phyloP scores from a whole-genome alignment of 23 red algal species.

The Rhodosorus marinus region DNA sequence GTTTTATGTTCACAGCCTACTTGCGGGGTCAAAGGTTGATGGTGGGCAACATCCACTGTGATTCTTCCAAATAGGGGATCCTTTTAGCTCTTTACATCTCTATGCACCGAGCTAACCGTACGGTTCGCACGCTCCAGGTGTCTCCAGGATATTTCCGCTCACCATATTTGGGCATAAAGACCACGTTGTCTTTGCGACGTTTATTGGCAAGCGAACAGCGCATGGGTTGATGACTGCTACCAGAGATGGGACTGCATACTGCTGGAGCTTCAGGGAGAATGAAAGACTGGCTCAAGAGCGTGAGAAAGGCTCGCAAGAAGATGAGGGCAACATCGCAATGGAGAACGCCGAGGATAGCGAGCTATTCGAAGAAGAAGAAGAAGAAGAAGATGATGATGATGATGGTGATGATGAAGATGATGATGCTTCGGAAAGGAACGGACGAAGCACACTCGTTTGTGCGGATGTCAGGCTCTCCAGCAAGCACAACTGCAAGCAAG shows the following conservation, averaged over 20 bases:
- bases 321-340: background rate
- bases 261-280: constrained; percentile 36
- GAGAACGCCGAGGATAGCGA: constrained; percentile 23
- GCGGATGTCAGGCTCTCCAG: background rate
- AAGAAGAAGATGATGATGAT: constrained; percentile 40
- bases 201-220: constrained; percentile 16
- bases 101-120: background rate
- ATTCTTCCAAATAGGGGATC: background rate
- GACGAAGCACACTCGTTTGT: background rate
- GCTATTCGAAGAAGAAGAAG: constrained; percentile 14
- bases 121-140: background rate
- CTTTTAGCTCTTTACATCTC: background rate
- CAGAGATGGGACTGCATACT: constrained; percentile 31
- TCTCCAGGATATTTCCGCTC: background rate
- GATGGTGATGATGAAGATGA: constrained; percentile 5
- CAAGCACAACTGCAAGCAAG: constrained; percentile 1
- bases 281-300: background rate
- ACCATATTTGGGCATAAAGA: constrained; percentile 28
- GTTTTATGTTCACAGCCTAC: background rate
- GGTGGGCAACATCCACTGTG: background rate
- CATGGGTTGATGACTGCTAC: constrained; percentile 30
- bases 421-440: constrained; percentile 1
- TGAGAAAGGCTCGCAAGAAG: background rate
- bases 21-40: background rate
- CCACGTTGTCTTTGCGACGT: constrained; percentile 6